Evolutionary conservation across 208 protist genomes (phyloP).

Genomic region (Kentomonas sorsogonicus): DNA sequence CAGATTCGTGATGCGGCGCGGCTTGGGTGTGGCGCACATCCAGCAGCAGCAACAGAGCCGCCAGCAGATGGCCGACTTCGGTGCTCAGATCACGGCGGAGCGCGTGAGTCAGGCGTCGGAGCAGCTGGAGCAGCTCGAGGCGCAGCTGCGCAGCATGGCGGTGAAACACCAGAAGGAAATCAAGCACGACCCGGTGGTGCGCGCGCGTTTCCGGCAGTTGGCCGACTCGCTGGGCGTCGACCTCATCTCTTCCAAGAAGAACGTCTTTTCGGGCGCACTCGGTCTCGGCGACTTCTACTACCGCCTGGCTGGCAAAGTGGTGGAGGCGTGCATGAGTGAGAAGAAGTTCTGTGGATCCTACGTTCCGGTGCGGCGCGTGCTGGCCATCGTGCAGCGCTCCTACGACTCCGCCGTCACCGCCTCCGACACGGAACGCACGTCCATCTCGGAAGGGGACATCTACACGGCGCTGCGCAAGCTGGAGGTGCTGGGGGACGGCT

Average conservation of each 20-base stretch:
- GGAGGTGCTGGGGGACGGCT: constrained; percentile 63
- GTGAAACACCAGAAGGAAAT: constrained; percentile 69
- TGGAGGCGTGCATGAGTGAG: constrained; percentile 82
- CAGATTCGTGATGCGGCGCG: constrained; percentile 61
- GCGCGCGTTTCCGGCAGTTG: constrained; percentile 78
- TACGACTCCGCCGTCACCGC: constrained; percentile 31
- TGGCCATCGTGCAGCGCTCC: constrained; percentile 48
- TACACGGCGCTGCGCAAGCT: constrained; percentile 67
- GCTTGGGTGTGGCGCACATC: constrained; percentile 80
- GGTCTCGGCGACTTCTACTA: constrained; percentile 87
- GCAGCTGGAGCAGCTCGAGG: constrained; percentile 67
- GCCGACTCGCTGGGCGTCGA: constrained; percentile 85
- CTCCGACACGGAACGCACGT: constrained; percentile 19
- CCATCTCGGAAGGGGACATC: constrained; percentile 65
- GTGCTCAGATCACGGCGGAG: constrained; percentile 79
- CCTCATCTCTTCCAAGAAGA: constrained; percentile 83
- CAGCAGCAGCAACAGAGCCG: constrained; percentile 65
- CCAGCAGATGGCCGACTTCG: constrained; percentile 79
- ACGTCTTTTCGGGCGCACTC: constrained; percentile 70
- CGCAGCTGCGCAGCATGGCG: constrained; percentile 52
- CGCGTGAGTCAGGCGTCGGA: constrained; percentile 71
- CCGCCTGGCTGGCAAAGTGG: constrained; percentile 66
- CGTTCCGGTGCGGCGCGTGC: constrained; percentile 59
- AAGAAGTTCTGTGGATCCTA: constrained; percentile 80
- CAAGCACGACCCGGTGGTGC: constrained; percentile 71